Percentiles rank a stretch among this genome's conserved stretches.
phyloP scores from a whole-genome alignment of 2,329 filamentous ascomycete species.

The Stachybotrys echinatus region DNA sequence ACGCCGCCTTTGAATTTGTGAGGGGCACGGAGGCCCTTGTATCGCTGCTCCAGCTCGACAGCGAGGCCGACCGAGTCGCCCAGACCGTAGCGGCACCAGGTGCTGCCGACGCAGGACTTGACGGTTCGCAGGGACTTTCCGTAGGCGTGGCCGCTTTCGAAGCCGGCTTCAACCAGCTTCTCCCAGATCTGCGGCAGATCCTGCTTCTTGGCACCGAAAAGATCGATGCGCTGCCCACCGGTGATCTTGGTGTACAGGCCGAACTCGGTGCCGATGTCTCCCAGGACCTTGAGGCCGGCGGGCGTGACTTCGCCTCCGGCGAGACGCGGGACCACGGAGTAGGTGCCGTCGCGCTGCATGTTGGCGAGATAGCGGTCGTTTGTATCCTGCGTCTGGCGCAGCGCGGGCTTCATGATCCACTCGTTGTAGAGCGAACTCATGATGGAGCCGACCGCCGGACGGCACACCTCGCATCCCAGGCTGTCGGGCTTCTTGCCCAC shows the following conservation, averaged over 20 bases:
- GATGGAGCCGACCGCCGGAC: constrained; percentile 76
- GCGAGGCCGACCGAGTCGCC: constrained; percentile 91
- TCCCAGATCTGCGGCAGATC: constrained; percentile 81
- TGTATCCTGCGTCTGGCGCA: constrained; percentile 78
- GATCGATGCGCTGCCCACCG: constrained; percentile 83
- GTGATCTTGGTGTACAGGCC: constrained; percentile 88
- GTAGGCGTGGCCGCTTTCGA: constrained; percentile 89
- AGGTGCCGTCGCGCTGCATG: constrained; percentile 87
- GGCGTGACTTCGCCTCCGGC: constrained; percentile 83
- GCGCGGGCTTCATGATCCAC: constrained; percentile 67
- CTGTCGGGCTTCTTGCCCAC: constrained; percentile 62
- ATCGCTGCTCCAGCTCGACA: constrained; percentile 79
- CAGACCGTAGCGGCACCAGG: constrained; percentile 86
- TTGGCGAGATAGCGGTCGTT: constrained; percentile 87
- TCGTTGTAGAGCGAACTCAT: constrained; percentile 78
- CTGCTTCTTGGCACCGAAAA: constrained; percentile 88
- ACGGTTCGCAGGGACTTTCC: constrained; percentile 85
- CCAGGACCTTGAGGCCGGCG: constrained; percentile 78
- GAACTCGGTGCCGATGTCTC: constrained; percentile 78
- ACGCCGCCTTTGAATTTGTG: constrained; percentile 92
- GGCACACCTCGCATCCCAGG: constrained; percentile 83
- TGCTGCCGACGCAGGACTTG: constrained; percentile 87
- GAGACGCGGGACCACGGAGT: constrained; percentile 80
- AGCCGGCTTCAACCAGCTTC: constrained; percentile 72
- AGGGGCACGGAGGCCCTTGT: constrained; percentile 83